Base-by-base conservation (phyloP, 164 flowering plant species). In the Litsea cubeba region DNA sequence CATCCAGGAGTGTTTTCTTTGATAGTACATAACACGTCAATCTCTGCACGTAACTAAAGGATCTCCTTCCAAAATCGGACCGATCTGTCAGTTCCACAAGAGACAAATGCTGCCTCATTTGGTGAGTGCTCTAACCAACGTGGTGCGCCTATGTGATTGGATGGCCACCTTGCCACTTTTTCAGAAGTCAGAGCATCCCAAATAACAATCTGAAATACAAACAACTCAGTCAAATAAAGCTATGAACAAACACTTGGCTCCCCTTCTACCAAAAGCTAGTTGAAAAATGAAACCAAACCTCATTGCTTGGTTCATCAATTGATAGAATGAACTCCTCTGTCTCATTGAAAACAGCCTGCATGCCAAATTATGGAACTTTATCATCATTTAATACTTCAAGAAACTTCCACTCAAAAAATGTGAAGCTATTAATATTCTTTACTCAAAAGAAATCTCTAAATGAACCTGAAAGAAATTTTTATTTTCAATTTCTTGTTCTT, bases 111-210 rank as follows among this genome's bases (percentile, higher is more conserved):
- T 0, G 90, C 86, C 83, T 93, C 94, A 12, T 82, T 79, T 46
- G 98, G 92, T n/a, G 96, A 93, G 75, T 93, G 93, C 71, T 91
- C 96, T 12, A 93, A 79, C 96, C 96, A 93, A 50, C 96, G 85
- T 2, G 96, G 94, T 25, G 92, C 78, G 26, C 98, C 94, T 24
- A 79, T 78, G 77, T 91, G 96, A 76, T 85, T 90, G 35, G 98
- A 88, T 20, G 96, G 88, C 90, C 89, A 89, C 76, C 85, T 87
- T 20, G 93, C 89, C 60, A 90, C 96, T 72, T 76, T 89, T 71
- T 88, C 93, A 50, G 90, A 83, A 28, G 92, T 90, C 60, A 89
- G 71, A 73, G 93, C 87, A 83, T 93, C 98, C 98, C 98, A 93
- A 10, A 88, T 72, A 32, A 91, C 86, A 76, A 92, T 80, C 97